A percentile compares a stretch with the other conserved stretches of the same genome.
Evolutionary conservation across 768 basidiomycete species (phyloP).

Genomic region (Melanogaster broomeanus): DNA sequence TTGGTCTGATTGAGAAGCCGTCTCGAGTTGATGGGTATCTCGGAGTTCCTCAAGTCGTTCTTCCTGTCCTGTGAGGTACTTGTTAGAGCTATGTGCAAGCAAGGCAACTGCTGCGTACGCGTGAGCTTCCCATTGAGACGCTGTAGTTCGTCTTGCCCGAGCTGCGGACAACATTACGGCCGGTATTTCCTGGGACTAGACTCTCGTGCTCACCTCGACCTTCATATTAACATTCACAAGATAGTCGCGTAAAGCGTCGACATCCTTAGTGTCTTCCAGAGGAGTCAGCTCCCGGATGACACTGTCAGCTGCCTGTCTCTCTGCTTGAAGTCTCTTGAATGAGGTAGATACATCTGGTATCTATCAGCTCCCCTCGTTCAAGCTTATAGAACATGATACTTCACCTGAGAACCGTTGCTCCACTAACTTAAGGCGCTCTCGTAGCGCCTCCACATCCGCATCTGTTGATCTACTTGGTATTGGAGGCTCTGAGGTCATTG

Average conservation of each 20-base stretch:
- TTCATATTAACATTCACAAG: slow-evolving; percentile 67
- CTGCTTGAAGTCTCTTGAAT: slow-evolving; percentile 73
- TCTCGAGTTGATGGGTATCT: slow-evolving; percentile 81
- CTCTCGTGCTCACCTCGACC: slow-evolving; percentile 55
- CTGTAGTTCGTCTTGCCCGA: slow-evolving; percentile 77
- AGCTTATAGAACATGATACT: slow-evolving; percentile 4
- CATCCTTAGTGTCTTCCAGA: slow-evolving; percentile 63
- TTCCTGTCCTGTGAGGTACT: slow-evolving; percentile 65
- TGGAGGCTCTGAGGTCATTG: background rate
- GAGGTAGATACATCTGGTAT: slow-evolving; percentile 74
- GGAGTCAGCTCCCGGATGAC: slow-evolving; percentile 74
- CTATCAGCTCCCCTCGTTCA: slow-evolving; percentile 1
- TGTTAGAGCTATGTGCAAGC: background rate
- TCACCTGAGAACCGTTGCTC: slow-evolving; percentile 79
- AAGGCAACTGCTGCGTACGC: slow-evolving; percentile 48
- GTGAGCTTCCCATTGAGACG: slow-evolving; percentile 71
- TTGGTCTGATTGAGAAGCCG: slow-evolving; percentile 73
- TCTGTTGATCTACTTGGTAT: slow-evolving; percentile 4
- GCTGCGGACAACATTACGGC: slow-evolving; percentile 37
- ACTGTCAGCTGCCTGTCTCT: slow-evolving; percentile 67
- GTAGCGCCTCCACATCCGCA: slow-evolving; percentile 55
- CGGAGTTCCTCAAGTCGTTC: slow-evolving; percentile 81
- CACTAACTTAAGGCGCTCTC: slow-evolving; percentile 64
- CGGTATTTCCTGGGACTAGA: background rate
- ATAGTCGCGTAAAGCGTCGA: slow-evolving; percentile 70